phyloP scores from a whole-genome alignment of 768 basidiomycete species.

The Lactarius hatsudake region DNA sequence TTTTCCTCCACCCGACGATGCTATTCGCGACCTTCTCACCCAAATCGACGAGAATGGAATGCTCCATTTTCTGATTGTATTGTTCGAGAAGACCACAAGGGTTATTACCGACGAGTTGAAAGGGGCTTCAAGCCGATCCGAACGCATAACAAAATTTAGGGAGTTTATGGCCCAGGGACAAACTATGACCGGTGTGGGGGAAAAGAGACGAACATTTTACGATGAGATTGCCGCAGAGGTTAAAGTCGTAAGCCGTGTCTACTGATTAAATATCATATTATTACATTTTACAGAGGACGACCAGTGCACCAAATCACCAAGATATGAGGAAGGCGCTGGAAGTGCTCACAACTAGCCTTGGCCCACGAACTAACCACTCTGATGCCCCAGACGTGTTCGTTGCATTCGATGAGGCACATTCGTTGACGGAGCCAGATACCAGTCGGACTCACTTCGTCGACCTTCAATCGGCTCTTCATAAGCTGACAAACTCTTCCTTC shows the following conservation, averaged over 20 bases:
- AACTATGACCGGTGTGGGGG: background rate
- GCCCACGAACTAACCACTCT: too few relatives aligned
- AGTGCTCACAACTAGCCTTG: background rate
- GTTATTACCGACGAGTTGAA: background rate
- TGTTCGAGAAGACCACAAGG: background rate
- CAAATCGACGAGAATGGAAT: background rate
- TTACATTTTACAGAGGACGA: background rate
- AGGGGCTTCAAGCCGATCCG: background rate
- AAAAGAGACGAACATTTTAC: background rate
- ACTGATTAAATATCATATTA: background rate
- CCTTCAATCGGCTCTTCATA: background rate
- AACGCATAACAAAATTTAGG: background rate
- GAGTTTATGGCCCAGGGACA: background rate
- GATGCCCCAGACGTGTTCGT: background rate
- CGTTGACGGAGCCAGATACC: background rate
- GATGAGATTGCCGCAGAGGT: background rate
- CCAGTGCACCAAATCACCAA: fast-evolving
- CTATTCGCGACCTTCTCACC: background rate
- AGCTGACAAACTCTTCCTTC: background rate
- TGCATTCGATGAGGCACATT: background rate
- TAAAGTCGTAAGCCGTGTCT: background rate
- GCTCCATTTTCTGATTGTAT: background rate
- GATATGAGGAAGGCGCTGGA: fast-evolving
- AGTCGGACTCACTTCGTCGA: background rate
- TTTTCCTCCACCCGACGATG: background rate